Conservation (phyloP, 225 moss, liverwort and hornwort species). For the Marchantia paleacea region DNA sequence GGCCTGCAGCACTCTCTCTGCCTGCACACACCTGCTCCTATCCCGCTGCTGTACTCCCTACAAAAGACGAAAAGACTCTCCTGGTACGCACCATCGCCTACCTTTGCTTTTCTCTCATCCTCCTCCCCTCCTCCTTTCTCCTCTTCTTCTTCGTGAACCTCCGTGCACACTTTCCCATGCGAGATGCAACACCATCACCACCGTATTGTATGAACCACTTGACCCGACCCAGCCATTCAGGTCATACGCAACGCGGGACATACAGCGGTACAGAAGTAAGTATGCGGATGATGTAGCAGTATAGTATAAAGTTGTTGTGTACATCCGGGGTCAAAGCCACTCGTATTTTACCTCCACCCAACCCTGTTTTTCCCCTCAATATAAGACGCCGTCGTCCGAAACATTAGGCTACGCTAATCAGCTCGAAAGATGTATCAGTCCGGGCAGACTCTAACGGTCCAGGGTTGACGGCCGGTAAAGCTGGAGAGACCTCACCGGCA, state of each 20-base stretch:
- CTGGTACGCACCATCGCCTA: constrained; percentile 28
- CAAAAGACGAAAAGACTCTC: constrained; percentile 28
- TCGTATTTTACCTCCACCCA: no score
- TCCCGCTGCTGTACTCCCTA: constrained; percentile 19
- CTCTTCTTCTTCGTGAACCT: no score
- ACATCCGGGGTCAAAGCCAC: no score
- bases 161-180: background rate
- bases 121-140: background rate
- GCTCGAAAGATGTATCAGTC: background rate
- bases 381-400: background rate
- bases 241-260: background rate
- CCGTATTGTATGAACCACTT: background rate
- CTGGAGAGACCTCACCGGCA: constrained; percentile 15
- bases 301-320: no score
- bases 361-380: background rate
- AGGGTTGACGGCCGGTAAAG: constrained; percentile 1
- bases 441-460: constrained; percentile 15
- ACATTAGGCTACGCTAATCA: background rate
- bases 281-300: no score
- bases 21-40: constrained; percentile 19
- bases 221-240: background rate
- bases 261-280: no score
- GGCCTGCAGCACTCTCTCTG: constrained; percentile 12
- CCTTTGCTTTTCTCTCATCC: constrained; percentile 14
- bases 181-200: background rate